These are phyloP conservation scores for Pseudogymnoascus sp. DNA, from an alignment of 2,329 filamentous ascomycete species.

Conservation along the genomic window DNA sequence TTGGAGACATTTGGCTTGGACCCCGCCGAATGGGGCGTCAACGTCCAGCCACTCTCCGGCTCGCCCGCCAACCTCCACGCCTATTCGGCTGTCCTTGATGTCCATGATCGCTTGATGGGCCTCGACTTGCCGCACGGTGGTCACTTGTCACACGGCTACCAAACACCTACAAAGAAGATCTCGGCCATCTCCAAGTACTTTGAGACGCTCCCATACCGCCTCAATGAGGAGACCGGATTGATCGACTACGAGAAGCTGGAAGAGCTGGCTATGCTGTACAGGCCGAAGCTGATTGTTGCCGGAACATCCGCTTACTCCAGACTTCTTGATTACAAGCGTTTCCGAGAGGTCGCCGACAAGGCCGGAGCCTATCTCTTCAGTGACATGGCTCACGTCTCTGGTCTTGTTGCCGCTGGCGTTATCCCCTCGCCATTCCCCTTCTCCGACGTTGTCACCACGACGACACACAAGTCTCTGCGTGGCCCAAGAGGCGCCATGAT, in stretches of 20 bases:
- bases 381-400: conserved; percentile 97
- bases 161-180: conserved; percentile 89
- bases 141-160: conserved; percentile 65
- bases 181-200: conserved; percentile 99
- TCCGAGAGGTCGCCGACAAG: conserved; percentile 86
- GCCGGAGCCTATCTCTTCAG: conserved; percentile 85
- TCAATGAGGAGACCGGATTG: conserved; percentile 80
- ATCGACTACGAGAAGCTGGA: conserved; percentile 94
- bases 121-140: conserved; percentile 11
- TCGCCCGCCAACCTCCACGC: conserved; percentile 70
- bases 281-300: conserved; percentile 91
- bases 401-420: conserved; percentile 83
- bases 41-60: conserved; percentile 61
- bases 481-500: conserved; percentile 96
- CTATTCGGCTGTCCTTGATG: conserved; percentile 85
- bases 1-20: conserved; percentile 79
- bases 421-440: conserved; percentile 82
- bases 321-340: conserved; percentile 86
- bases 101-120: conserved; percentile 94
- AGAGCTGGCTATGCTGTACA: conserved; percentile 77
- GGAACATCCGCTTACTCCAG: conserved; percentile 94
- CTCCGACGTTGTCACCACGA: conserved; percentile 94
- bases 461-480: conserved; percentile 93
- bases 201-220: conserved; percentile 89
- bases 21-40: conserved; percentile 87